These are phyloP conservation scores for Saccharomyces hybrid DNA, from an alignment of 1,139 yeast genomes.

Conservation along the genomic window DNA sequence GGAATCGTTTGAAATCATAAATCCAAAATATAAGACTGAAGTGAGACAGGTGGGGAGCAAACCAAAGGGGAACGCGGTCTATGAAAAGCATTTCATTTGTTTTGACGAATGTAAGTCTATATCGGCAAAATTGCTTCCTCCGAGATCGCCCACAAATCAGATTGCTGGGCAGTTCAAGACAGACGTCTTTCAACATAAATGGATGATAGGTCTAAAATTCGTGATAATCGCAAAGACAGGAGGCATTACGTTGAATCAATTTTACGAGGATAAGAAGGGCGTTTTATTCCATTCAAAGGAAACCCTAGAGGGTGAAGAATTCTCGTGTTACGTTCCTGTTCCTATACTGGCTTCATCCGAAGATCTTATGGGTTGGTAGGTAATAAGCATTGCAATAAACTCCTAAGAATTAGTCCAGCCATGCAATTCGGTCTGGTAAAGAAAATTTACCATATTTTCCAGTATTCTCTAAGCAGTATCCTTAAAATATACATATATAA, in stretches of 20 bases:
- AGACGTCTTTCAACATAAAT: conserved; percentile 32
- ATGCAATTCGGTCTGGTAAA: not conserved
- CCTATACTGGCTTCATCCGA: conserved; percentile 30
- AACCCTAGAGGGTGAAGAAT: conserved; percentile 32
- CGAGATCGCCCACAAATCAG: conserved; percentile 28
- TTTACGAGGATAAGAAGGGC: conserved; percentile 32
- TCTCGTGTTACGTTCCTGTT: conserved; percentile 33
- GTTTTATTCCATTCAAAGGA: conserved; percentile 28
- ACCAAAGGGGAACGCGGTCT: conserved; percentile 19
- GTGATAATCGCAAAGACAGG: conserved; percentile 20
- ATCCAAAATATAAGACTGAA: conserved; percentile 20
- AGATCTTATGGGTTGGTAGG: conserved; percentile 33
- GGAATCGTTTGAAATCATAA: conserved; percentile 31
- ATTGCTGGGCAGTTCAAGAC: conserved; percentile 34
- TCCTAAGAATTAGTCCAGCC: not conserved
- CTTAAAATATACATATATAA: not conserved
- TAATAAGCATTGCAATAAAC: not conserved
- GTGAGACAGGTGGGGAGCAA: conserved; percentile 6
- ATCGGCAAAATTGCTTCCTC: conserved; percentile 29
- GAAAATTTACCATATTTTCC: not conserved
- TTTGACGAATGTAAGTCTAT: conserved; percentile 24
- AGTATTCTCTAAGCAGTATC: too few species aligned
- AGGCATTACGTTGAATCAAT: conserved; percentile 15
- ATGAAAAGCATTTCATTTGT: conserved; percentile 28
- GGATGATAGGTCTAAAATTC: conserved; percentile 32